Evolutionary conservation across 2,329 filamentous ascomycete species (phyloP).

Genomic region (Tolypocladium cylindrosporum): DNA sequence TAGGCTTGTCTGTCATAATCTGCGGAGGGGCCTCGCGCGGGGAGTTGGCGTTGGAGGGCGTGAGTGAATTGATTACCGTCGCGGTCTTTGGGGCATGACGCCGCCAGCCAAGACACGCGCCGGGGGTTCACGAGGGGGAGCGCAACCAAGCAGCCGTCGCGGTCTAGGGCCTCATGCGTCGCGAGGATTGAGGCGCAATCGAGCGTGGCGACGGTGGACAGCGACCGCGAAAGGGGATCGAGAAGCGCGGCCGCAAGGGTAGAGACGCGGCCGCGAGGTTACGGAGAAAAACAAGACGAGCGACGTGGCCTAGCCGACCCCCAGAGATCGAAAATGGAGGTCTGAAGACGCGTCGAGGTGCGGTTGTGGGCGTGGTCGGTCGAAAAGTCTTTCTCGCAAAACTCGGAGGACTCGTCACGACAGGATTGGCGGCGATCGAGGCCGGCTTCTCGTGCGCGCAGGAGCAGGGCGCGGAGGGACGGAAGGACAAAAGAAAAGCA

Average conservation of each 20-base stretch:
- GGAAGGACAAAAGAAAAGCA: slow-evolving; percentile 6
- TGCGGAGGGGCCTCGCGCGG: slow-evolving; percentile 33
- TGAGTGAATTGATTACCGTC: slow-evolving; percentile 37
- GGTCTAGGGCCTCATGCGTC: slow-evolving; percentile 10
- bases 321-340: slow-evolving; percentile 7
- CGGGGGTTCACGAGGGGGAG: slow-evolving; percentile 11
- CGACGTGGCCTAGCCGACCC: not conserved
- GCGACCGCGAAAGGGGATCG: not conserved
- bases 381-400: slow-evolving; percentile 19
- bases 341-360: slow-evolving; percentile 10
- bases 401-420: slow-evolving; percentile 18
- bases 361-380: slow-evolving; percentile 13
- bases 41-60: slow-evolving; percentile 21
- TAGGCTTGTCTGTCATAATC: slow-evolving; percentile 55
- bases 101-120: slow-evolving; percentile 36
- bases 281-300: slow-evolving; percentile 3
- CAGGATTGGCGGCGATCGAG: slow-evolving; percentile 8
- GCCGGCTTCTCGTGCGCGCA: slow-evolving; percentile 15
- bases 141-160: slow-evolving; percentile 8
- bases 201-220: not conserved
- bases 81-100: slow-evolving; percentile 49
- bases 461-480: slow-evolving; percentile 7
- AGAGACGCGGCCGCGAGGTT: slow-evolving; percentile 1
- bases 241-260: not conserved
- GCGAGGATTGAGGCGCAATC: not conserved